phyloP scores from a whole-genome alignment of 495 filamentous ascomycete species.

The Sabuloglossum arenarium region DNA sequence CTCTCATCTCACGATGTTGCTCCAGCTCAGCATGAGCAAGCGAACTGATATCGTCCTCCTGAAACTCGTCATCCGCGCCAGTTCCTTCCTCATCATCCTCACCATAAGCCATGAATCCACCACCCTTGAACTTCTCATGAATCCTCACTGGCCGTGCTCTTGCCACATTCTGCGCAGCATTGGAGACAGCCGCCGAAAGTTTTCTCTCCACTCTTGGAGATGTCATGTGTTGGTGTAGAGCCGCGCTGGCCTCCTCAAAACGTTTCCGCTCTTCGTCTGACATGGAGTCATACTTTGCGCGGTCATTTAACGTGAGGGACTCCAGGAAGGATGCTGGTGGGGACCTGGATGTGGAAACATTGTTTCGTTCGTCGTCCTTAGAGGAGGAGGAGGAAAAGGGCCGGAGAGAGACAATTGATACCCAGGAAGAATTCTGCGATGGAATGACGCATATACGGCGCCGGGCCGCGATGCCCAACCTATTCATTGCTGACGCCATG shows the following conservation, averaged over 20 bases:
- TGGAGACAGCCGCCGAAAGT: neutral
- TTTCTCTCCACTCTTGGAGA: neutral
- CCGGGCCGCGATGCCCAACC: conserved; percentile 12
- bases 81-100: conserved; percentile 27
- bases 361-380: conserved; percentile 1
- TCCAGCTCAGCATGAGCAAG: conserved; percentile 74
- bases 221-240: conserved; percentile 9
- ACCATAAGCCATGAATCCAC: conserved; percentile 25
- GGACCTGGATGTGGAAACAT: neutral
- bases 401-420: conserved; percentile 14
- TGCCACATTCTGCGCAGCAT: neutral
- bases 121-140: neutral
- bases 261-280: conserved; percentile 23
- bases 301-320: conserved; percentile 20
- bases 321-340: neutral
- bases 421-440: conserved; percentile 3
- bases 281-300: conserved; percentile 26
- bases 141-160: neutral
- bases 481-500: conserved; percentile 19
- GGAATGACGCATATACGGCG: conserved; percentile 9
- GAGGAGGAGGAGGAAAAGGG: conserved; percentile 19
- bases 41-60: conserved; percentile 64
- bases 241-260: conserved; percentile 11
- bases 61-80: conserved; percentile 36
- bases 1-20: conserved; percentile 68